Evolutionary conservation across 2,329 filamentous ascomycete species (phyloP).

Genomic region (Fusarium decemcellulare): DNA sequence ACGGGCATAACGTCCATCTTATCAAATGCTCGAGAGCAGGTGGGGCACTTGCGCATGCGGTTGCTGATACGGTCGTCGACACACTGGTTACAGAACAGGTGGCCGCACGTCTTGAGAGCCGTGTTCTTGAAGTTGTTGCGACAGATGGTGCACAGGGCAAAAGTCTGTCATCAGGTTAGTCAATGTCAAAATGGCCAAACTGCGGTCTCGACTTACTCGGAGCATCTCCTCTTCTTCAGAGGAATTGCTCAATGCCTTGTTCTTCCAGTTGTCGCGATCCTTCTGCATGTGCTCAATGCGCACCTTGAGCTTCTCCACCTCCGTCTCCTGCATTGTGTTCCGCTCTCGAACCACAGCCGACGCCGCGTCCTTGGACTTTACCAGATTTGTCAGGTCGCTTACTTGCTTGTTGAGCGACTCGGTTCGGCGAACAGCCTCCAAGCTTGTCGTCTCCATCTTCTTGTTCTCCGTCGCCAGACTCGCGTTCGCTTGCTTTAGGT

Average conservation of each 20-base stretch:
- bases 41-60: conserved; percentile 94
- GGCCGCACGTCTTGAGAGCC: conserved; percentile 92
- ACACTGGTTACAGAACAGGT: conserved; percentile 93
- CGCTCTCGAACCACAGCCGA: conserved; percentile 67
- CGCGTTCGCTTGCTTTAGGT: conserved; percentile 85
- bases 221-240: conserved; percentile 88
- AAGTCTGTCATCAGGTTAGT: conserved; percentile 52
- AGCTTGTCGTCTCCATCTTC: conserved; percentile 78
- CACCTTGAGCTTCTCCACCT: conserved; percentile 84
- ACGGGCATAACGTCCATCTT: conserved; percentile 88
- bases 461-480: conserved; percentile 80
- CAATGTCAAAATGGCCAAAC: neutral
- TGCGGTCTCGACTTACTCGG: conserved; percentile 73
- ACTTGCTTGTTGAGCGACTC: conserved; percentile 85
- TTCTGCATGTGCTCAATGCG: conserved; percentile 85
- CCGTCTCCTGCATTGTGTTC: conserved; percentile 75
- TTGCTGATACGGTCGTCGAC: conserved; percentile 91
- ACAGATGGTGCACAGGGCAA: conserved; percentile 87
- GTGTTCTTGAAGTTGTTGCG: conserved; percentile 95
- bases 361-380: conserved; percentile 81
- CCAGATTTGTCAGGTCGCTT: conserved; percentile 79
- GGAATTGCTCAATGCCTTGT: conserved; percentile 84
- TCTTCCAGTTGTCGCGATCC: conserved; percentile 88
- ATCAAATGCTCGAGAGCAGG: conserved; percentile 93
- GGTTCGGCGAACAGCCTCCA: conserved; percentile 77